These are phyloP conservation scores for Ceriops tagal DNA, from an alignment of 345 rosid species.

Conservation along the genomic window DNA sequence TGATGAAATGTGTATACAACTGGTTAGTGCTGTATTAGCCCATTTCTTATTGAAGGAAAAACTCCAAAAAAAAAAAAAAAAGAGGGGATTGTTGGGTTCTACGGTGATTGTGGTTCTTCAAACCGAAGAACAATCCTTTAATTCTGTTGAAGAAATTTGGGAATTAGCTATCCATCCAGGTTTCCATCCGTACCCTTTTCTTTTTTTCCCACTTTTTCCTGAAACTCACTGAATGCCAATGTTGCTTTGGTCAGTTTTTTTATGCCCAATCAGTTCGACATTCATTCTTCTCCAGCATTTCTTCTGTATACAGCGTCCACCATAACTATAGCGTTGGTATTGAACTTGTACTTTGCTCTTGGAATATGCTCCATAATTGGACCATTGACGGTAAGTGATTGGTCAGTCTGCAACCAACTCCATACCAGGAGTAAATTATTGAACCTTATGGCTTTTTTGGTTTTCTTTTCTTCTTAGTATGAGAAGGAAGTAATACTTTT, in stretches of 20 bases:
- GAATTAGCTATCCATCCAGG: constrained; percentile 71
- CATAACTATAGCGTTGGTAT: constrained; percentile 52
- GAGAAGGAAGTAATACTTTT: neutral
- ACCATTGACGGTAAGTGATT: constrained; percentile 53
- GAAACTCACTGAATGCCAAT: neutral
- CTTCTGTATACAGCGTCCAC: constrained; percentile 57
- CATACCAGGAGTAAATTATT: constrained; percentile 1
- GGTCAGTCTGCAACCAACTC: neutral
- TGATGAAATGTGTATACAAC: constrained; percentile 18
- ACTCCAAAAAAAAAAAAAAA: constrained; percentile 65
- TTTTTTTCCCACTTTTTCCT: neutral
- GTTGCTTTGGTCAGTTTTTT: constrained; percentile 4
- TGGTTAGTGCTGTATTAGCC: constrained; percentile 65
- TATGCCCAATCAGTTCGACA: neutral
- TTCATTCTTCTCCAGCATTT: constrained; percentile 49
- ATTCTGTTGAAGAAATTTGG: constrained; percentile 66
- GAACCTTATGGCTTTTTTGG: neutral
- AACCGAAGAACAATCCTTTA: constrained; percentile 45
- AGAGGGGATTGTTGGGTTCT: constrained; percentile 69
- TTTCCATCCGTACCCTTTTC: constrained; percentile 10
- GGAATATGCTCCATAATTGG: constrained; percentile 76
- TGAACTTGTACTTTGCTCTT: constrained; percentile 55
- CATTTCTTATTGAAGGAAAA: constrained; percentile 66
- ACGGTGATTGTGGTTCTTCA: constrained; percentile 66
- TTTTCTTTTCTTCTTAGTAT: too few relatives aligned